Evolutionary conservation across 179 eudicot genomes (phyloP).

Genomic region (Sideroxylon spinosum): DNA sequence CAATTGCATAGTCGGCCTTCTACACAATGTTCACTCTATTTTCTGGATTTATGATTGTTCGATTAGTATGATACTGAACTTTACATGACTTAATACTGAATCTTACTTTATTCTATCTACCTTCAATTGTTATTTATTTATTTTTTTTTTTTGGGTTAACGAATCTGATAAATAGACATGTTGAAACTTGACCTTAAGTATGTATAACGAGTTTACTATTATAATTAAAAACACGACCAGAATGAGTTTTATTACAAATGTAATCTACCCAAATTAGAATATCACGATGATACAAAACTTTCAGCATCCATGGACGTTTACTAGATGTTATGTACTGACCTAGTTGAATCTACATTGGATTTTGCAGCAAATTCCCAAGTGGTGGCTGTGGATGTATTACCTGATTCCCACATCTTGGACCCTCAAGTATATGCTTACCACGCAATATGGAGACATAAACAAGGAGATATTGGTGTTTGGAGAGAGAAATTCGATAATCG

Average conservation of each 20-base stretch:
- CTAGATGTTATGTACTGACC: not conserved
- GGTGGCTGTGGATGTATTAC: slow-evolving; percentile 74
- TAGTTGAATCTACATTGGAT: not conserved
- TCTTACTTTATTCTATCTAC: too few species aligned
- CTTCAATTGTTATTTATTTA: too few species aligned
- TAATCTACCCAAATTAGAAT: too few species aligned
- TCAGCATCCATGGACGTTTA: too few species aligned
- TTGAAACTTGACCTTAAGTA: too few species aligned
- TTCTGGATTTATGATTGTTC: slow-evolving; percentile 60
- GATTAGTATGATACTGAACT: slow-evolving; percentile 42
- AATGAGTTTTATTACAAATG: too few species aligned
- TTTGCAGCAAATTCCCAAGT: slow-evolving; percentile 65
- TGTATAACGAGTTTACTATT: too few species aligned
- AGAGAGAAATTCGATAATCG: slow-evolving; percentile 33
- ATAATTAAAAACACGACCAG: too few species aligned
- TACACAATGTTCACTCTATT: slow-evolving; percentile 55
- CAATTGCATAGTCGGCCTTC: slow-evolving; percentile 44
- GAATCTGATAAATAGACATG: too few species aligned
- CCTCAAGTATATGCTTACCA: slow-evolving; percentile 51
- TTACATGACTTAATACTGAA: not conserved
- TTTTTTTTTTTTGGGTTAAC: too few species aligned
- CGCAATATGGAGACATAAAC: slow-evolving; percentile 69
- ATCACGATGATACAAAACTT: too few species aligned
- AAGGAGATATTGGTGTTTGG: slow-evolving; percentile 41
- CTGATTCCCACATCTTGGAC: slow-evolving; percentile 70